Evolutionary conservation across 768 basidiomycete genomes (phyloP).

Genomic region (Xerocomellus intermedius): DNA sequence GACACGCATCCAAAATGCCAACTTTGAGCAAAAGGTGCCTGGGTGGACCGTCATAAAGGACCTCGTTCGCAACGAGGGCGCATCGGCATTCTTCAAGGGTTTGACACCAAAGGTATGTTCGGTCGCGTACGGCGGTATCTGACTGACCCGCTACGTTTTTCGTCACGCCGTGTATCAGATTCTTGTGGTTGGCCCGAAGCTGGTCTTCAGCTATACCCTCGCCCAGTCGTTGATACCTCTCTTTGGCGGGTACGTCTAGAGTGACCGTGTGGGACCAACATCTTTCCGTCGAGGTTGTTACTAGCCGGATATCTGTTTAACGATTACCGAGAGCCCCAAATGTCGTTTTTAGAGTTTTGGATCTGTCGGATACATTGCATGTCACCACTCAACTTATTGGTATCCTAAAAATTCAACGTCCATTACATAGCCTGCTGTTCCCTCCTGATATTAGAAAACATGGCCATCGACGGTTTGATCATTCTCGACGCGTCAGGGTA

Average conservation of each 20-base stretch:
- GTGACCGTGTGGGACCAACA: neutral
- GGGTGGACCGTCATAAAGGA: conserved; percentile 84
- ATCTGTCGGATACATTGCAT: conserved; percentile 4
- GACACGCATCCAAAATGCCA: conserved; percentile 97
- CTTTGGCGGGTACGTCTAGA: conserved; percentile 81
- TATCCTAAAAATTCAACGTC: neutral
- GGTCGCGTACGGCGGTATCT: conserved; percentile 7
- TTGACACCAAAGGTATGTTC: conserved; percentile 84
- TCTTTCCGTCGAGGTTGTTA: neutral
- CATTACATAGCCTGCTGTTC: neutral
- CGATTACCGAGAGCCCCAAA: neutral
- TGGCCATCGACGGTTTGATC: conserved; percentile 82
- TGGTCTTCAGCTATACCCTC: conserved; percentile 97
- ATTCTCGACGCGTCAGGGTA: conserved; percentile 75
- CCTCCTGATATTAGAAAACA: conserved; percentile 23
- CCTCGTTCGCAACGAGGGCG: conserved; percentile 83
- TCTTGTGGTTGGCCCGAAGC: conserved; percentile 94
- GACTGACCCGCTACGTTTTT: conserved; percentile 6
- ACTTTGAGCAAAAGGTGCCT: conserved; percentile 83
- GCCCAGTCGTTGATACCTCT: conserved; percentile 94
- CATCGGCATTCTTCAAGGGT: conserved; percentile 89
- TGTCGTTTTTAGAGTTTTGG: conserved; percentile 14
- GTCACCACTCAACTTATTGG: conserved; percentile 1
- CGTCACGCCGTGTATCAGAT: conserved; percentile 48
- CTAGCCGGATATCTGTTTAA: neutral